A percentile compares a stretch with the other conserved stretches of the same genome.
These are phyloP conservation scores for Haematococcus lacustris DNA, from an alignment of 139 green algal genomes.

Conservation along the genomic window DNA sequence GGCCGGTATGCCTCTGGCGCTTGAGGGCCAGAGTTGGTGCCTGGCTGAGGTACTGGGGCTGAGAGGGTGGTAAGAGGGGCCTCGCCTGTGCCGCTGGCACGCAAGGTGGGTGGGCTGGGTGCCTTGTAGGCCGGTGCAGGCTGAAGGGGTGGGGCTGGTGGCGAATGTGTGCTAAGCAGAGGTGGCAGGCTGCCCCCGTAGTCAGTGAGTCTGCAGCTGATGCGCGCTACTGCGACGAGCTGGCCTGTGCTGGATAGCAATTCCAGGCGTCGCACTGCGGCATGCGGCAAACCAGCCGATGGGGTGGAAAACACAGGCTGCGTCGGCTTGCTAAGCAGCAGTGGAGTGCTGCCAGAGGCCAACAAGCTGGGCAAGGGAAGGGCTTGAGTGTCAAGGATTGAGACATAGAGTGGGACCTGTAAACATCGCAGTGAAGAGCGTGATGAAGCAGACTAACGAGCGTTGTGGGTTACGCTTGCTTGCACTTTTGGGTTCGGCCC, in stretches of 20 bases:
- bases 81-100: not conserved
- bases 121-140: not conserved
- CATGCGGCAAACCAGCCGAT: not conserved
- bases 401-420: slow-evolving; percentile 25
- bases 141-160: too few relatives aligned
- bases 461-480: not conserved
- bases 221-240: not conserved
- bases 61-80: not conserved
- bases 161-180: not conserved
- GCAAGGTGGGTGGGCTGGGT: not conserved
- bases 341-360: slow-evolving; percentile 17
- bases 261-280: not conserved
- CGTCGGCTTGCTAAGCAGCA: slow-evolving; percentile 15
- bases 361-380: slow-evolving; percentile 24
- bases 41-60: not conserved
- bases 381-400: slow-evolving; percentile 21
- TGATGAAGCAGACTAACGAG: not conserved
- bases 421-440: not conserved
- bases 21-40: too few relatives aligned
- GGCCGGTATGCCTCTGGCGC: too few relatives aligned
- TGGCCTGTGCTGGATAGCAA: not conserved
- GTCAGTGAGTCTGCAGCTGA: slow-evolving; percentile 1
- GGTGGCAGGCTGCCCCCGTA: not conserved
- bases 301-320: not conserved
- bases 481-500: not conserved